A percentile compares a stretch with the other conserved stretches of the same genome.
Evolutionary conservation across 1,284 basidiomycete species (phyloP).

Genomic region (Leccinum subfulvum): DNA sequence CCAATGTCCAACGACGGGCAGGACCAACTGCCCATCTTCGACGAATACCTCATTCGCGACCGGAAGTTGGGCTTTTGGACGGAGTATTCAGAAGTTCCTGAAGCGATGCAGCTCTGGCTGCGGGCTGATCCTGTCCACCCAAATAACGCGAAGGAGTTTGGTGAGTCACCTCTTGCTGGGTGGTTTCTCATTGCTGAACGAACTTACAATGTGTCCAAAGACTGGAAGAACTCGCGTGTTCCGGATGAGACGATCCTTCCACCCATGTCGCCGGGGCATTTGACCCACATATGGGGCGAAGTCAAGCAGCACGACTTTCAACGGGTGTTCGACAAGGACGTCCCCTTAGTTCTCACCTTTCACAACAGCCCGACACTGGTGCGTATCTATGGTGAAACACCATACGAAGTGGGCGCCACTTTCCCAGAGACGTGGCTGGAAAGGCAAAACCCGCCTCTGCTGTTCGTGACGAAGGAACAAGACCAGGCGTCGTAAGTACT

Average conservation of each 20-base stretch:
- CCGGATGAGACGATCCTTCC: not conserved
- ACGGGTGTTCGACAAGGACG: not conserved
- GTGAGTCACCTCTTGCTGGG: not conserved
- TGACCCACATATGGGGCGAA: not conserved
- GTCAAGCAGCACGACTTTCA: not conserved
- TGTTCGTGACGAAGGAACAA: no score
- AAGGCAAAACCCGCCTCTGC: no score
- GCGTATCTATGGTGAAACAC: not conserved
- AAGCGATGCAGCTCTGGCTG: not conserved
- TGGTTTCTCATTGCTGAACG: not conserved
- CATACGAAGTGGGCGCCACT: no score
- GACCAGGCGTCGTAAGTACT: no score
- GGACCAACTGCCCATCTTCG: not conserved
- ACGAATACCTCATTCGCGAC: not conserved
- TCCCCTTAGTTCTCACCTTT: not conserved
- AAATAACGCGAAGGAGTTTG: not conserved
- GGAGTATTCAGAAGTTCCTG: not conserved
- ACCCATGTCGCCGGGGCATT: not conserved
- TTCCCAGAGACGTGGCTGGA: no score
- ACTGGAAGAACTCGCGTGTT: not conserved
- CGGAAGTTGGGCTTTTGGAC: not conserved
- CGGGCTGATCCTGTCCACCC: not conserved
- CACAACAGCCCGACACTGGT: not conserved
- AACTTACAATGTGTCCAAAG: not conserved
- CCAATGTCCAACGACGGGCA: not conserved